Conservation (phyloP, 495 filamentous ascomycete species). For the Penicilliopsis zonata region DNA sequence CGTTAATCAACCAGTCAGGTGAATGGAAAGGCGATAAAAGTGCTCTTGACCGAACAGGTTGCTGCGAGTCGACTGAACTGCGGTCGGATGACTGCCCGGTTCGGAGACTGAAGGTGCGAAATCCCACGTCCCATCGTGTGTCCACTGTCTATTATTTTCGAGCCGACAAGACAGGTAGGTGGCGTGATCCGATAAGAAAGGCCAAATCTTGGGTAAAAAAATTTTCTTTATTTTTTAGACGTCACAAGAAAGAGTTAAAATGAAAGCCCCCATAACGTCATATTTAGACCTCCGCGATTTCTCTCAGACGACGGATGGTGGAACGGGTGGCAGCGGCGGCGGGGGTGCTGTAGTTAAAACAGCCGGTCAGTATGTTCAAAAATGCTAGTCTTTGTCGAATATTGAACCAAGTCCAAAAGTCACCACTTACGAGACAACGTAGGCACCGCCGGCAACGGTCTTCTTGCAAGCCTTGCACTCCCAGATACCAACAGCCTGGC, state of each 20-base stretch:
- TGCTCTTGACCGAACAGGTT: too few relatives aligned
- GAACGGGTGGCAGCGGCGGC: conserved; percentile 94
- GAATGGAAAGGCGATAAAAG: too few relatives aligned
- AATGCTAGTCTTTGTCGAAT: not conserved
- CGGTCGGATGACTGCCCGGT: too few relatives aligned
- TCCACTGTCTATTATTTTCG: too few relatives aligned
- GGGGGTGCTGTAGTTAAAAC: conserved; percentile 54
- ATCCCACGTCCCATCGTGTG: too few relatives aligned
- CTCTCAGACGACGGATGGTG: conserved; percentile 92
- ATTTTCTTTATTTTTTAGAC: conserved; percentile 35
- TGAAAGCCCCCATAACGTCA: conserved; percentile 31
- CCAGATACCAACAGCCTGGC: conserved; percentile 92
- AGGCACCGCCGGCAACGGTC: conserved; percentile 92
- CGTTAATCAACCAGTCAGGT: too few relatives aligned
- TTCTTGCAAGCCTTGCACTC: conserved; percentile 87
- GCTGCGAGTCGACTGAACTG: too few relatives aligned
- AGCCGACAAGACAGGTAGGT: too few relatives aligned
- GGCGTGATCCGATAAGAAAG: too few relatives aligned
- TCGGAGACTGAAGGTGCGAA: too few relatives aligned
- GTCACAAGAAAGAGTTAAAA: conserved; percentile 28
- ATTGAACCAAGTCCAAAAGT: conserved; percentile 9
- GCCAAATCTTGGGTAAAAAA: too few relatives aligned
- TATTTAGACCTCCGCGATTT: conserved; percentile 91
- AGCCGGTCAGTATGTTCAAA: too few relatives aligned
- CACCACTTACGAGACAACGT: conserved; percentile 81